phyloP scores from a whole-genome alignment of 495 filamentous ascomycete genomes.

The Penicillium goetzii region DNA sequence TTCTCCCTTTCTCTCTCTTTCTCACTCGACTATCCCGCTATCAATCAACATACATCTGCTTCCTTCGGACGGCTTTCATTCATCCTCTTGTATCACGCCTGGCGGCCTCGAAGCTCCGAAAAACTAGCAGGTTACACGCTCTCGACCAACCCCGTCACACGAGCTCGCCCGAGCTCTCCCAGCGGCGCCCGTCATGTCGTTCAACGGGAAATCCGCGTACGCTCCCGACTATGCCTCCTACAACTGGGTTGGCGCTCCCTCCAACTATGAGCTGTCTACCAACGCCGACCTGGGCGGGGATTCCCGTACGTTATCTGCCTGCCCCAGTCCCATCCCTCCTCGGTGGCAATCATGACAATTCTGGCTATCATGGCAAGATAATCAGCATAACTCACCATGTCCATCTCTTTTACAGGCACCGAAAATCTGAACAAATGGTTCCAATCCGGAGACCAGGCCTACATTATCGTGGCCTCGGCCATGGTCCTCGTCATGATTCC shows the following conservation, averaged over 20 bases:
- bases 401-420: slow-evolving; percentile 47
- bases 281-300: slow-evolving; percentile 72
- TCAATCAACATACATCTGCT: not conserved
- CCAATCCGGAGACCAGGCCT: slow-evolving; percentile 73
- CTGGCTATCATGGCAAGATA: not conserved
- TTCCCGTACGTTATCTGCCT: slow-evolving; percentile 66
- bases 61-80: not conserved
- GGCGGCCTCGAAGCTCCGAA: not conserved
- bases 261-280: slow-evolving; percentile 71
- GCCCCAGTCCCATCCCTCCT: not conserved
- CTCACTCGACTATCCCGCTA: not conserved
- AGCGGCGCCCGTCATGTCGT: slow-evolving; percentile 27
- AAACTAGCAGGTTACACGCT: not conserved
- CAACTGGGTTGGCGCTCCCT: slow-evolving; percentile 78
- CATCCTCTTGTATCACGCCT: not conserved
- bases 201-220: slow-evolving; percentile 39
- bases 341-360: slow-evolving; percentile 7
- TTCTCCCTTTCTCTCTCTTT: not conserved
- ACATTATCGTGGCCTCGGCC: slow-evolving; percentile 86
- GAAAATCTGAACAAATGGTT: slow-evolving; percentile 92
- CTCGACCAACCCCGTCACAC: slow-evolving; percentile 4
- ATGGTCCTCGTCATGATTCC: slow-evolving; percentile 95
- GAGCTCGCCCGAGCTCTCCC: slow-evolving; percentile 13
- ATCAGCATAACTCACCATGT: not conserved
- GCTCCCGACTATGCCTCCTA: slow-evolving; percentile 64